Conservation (phyloP, 2,329 filamentous ascomycete species). For the Nothophaeocryptopus gaeumannii region DNA sequence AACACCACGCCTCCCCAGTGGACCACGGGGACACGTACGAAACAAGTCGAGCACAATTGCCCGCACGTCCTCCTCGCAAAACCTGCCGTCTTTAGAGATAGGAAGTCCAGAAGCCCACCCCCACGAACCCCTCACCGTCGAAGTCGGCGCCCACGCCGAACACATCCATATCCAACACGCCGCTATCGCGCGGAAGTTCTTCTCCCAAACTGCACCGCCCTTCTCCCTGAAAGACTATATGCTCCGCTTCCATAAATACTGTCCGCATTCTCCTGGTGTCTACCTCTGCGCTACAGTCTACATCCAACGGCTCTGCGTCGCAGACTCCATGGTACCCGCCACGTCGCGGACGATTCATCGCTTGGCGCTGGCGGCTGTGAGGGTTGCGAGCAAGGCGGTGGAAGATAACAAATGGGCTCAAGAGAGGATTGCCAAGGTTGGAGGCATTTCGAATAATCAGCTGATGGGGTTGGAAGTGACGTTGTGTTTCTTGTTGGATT, state of each 20-base stretch:
- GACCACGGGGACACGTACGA: slow-evolving; percentile 32
- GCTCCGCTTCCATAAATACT: slow-evolving; percentile 80
- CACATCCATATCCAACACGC: slow-evolving; percentile 75
- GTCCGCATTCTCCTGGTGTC: slow-evolving; percentile 88
- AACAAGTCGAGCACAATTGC: slow-evolving; percentile 28
- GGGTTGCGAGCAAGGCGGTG: slow-evolving; percentile 91
- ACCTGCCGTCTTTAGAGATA: slow-evolving; percentile 42
- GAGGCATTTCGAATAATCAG: slow-evolving; percentile 79
- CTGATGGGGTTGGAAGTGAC: slow-evolving; percentile 83
- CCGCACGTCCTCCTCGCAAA: slow-evolving; percentile 41
- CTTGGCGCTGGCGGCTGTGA: slow-evolving; percentile 74
- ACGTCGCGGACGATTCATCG: slow-evolving; percentile 84
- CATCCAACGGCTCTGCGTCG: slow-evolving; percentile 76
- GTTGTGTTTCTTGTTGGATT: slow-evolving; percentile 65
- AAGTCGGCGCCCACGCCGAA: slow-evolving; percentile 63
- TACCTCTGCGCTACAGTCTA: slow-evolving; percentile 88
- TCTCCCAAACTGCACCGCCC: slow-evolving; percentile 80
- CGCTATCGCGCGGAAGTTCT: slow-evolving; percentile 88
- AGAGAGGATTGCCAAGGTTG: slow-evolving; percentile 77
- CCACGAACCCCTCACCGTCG: slow-evolving; percentile 46
- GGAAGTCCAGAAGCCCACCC: slow-evolving; percentile 50
- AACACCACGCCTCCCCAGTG: slow-evolving; percentile 45
- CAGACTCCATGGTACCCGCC: slow-evolving; percentile 71
- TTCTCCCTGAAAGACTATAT: slow-evolving; percentile 84
- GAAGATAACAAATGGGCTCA: slow-evolving; percentile 90